Conservation (phyloP, 169 alveolate genomes). For the Eimeria sp. region DNA sequence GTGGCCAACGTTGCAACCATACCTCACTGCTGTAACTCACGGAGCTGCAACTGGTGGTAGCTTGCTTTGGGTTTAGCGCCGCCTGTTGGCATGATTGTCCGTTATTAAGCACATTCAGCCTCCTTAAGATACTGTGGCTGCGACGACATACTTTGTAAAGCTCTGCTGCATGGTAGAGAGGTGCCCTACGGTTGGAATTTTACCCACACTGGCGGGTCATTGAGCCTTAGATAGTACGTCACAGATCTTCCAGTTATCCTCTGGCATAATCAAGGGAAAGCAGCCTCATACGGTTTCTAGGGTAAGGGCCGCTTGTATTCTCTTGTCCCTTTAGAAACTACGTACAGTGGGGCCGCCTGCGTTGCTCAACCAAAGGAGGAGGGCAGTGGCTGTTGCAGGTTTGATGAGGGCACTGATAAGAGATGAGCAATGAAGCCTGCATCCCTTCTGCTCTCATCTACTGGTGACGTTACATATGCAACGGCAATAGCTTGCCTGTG, state of each 20-base stretch:
- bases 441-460: background rate
- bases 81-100: background rate
- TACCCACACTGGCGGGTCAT: background rate
- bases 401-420: background rate
- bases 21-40: background rate
- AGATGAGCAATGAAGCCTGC: background rate
- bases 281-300: background rate
- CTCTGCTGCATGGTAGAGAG: background rate
- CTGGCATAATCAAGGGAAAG: background rate
- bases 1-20: background rate
- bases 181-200: background rate
- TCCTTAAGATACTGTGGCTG: background rate
- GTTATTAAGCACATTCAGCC: background rate
- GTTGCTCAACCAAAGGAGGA: background rate
- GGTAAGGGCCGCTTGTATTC: background rate
- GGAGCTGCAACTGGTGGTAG: background rate
- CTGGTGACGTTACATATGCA: background rate
- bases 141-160: background rate
- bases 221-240: background rate
- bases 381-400: background rate
- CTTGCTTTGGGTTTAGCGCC: background rate
- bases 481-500: background rate
- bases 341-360: background rate
- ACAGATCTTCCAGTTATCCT: background rate
- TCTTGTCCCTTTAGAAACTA: background rate